These are phyloP conservation scores for Erythrobasidium hasegawianum DNA, from an alignment of 1,284 basidiomycete species.

Conservation along the genomic window DNA sequence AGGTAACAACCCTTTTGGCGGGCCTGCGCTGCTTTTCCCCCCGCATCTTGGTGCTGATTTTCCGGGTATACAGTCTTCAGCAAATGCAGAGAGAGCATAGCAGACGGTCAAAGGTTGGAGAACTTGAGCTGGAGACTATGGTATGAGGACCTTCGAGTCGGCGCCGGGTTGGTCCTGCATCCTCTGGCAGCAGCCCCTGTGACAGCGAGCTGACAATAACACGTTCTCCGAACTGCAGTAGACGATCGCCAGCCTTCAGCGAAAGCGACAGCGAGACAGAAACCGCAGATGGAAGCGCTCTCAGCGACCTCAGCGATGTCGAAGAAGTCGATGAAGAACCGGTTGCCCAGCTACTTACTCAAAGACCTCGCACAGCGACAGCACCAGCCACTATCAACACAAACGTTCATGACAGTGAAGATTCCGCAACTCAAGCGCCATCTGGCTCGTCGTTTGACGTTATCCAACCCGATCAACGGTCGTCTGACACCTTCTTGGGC, in stretches of 20 bases:
- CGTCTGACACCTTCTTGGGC: no score
- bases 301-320: background rate
- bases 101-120: constrained; percentile 71
- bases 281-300: background rate
- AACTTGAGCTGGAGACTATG: constrained; percentile 82
- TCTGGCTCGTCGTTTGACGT: no score
- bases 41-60: background rate
- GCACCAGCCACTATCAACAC: no score
- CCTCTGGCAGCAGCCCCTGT: background rate
- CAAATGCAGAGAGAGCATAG: constrained; percentile 71
- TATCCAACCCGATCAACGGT: no score
- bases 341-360: background rate
- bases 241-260: constrained; percentile 34
- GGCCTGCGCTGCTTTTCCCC: background rate
- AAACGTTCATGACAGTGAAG: no score
- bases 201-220: constrained; percentile 7
- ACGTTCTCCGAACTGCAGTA: constrained; percentile 34
- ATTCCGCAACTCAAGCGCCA: no score
- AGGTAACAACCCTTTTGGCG: background rate
- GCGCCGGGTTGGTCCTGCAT: constrained; percentile 14
- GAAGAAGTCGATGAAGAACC: background rate
- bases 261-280: constrained; percentile 14
- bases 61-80: constrained; percentile 62
- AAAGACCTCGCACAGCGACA: background rate
- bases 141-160: constrained; percentile 52